Conservation (phyloP, 139 green algal genomes). For the Zygnema cylindricum region DNA sequence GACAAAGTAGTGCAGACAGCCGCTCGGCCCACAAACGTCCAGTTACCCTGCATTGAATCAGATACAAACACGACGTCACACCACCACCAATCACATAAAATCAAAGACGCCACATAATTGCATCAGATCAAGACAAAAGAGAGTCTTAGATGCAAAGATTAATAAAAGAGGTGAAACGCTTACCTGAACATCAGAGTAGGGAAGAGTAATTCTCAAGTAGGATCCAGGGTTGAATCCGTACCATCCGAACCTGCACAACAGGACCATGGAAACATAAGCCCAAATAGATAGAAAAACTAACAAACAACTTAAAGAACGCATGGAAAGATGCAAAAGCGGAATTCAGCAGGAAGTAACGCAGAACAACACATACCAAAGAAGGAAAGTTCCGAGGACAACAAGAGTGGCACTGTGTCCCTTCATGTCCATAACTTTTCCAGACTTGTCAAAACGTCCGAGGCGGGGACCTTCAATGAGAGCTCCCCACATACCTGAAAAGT, state of each 20-base stretch:
- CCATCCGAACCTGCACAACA: slow-evolving; percentile 73
- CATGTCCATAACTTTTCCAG: slow-evolving; percentile 68
- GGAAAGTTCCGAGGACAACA: slow-evolving; percentile 74
- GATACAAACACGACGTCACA: not conserved
- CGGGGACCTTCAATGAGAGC: slow-evolving; percentile 86
- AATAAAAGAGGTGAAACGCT: not conserved
- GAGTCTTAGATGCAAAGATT: too few species aligned
- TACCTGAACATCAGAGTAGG: slow-evolving; percentile 49
- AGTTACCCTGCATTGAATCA: slow-evolving; percentile 36
- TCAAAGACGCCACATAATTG: not conserved
- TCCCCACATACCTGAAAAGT: slow-evolving; percentile 58
- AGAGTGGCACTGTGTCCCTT: slow-evolving; percentile 75
- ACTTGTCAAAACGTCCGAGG: slow-evolving; percentile 86
- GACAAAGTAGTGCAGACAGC: slow-evolving; percentile 79
- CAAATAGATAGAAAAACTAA: too few species aligned
- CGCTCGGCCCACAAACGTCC: slow-evolving; percentile 57
- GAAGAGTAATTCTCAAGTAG: slow-evolving; percentile 51
- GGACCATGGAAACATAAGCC: too few species aligned
- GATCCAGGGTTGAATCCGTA: slow-evolving; percentile 85
- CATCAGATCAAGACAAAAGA: too few species aligned
- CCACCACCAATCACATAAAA: not conserved
- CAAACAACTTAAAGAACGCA: too few species aligned
- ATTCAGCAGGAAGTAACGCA: too few species aligned
- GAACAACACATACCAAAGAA: slow-evolving; percentile 70
- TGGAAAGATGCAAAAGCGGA: too few species aligned